A percentile compares a stretch with the other conserved stretches of the same genome.
These are phyloP conservation scores for Odontarrhena argentea DNA, from an alignment of 345 rosid genomes.

Conservation along the genomic window DNA sequence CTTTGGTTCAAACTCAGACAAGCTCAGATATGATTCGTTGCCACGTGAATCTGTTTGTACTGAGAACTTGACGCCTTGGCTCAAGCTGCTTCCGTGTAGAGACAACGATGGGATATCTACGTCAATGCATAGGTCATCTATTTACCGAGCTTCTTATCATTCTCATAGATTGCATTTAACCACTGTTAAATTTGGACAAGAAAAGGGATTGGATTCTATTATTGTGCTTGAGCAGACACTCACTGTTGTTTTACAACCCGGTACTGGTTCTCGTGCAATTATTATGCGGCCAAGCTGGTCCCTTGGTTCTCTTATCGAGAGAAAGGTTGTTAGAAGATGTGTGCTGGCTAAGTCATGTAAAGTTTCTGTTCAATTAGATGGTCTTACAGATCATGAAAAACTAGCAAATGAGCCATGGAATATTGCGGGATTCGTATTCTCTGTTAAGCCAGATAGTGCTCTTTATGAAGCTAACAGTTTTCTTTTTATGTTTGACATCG, in stretches of 20 bases:
- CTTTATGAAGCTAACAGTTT: constrained; percentile 41
- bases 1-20: too few species aligned
- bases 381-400: constrained; percentile 46
- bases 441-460: constrained; percentile 58
- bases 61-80: constrained; percentile 84
- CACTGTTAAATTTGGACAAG: constrained; percentile 37
- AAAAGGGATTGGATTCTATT: too few species aligned
- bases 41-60: too few species aligned
- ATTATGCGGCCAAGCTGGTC: constrained; percentile 53
- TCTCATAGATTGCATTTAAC: constrained; percentile 66
- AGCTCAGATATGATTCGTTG: too few species aligned
- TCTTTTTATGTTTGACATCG: too few species aligned
- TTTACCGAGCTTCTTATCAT: constrained; percentile 73
- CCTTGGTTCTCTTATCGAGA: constrained; percentile 68
- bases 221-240: constrained; percentile 59
- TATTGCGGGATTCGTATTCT: constrained; percentile 48
- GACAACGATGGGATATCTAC: constrained; percentile 72
- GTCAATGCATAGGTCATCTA: constrained; percentile 71
- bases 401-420: too few species aligned
- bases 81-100: constrained; percentile 83
- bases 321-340: constrained; percentile 57
- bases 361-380: constrained; percentile 65
- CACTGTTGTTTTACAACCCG: too few species aligned
- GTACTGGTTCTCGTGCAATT: too few species aligned
- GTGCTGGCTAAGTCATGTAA: constrained; percentile 61